Base-by-base conservation (phyloP, 1,284 basidiomycete genomes). In the Pholiota adiposa region DNA sequence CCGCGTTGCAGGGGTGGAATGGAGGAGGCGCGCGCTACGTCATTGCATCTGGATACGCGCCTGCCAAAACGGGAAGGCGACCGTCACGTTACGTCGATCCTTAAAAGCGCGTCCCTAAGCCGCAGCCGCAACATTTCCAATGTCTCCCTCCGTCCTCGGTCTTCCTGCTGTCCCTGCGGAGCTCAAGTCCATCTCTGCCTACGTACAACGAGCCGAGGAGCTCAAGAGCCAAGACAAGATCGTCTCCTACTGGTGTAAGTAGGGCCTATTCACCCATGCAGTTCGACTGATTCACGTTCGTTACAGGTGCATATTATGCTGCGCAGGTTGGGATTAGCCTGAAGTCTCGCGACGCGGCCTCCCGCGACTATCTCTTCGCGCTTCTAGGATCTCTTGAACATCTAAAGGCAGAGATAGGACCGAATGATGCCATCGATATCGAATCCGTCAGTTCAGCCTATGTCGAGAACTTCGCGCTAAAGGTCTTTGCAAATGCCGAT, bases 171-270 rank as follows among this genome's bases (percentile, higher is more conserved):
- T 87, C 36, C 82, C 89, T 0, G 63, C 77, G 43, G 78, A 83
- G 55, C 84, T 92, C 70, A 90, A 87, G 67, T 62, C 85, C 18
- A 80, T 92, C 60, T 73, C 86, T 7, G 90, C 94, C 2, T 96
- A 88, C 72, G 81, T 98, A n/a, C 93, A 94, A 71, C 86, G 96
- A 51, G 93, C 96, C 0, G 87, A 92, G 53, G 97, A 98, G 73
- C 83, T 97, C 62, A 85, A 83, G 54, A 78, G 79, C 14, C 87
- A 90, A 59, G 95, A 98, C 67, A 92, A 94, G 2, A 81, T 96
- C 53, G 87, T 98, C 65, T 83, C 93, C 1, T 98, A 98, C 74
- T 98, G 96, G 96, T 96, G 96, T 94, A 77, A 68, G 90, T 78
- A 62, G 54, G 23, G 48, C 33, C 36, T 16, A 61, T 33, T 55